phyloP scores from a whole-genome alignment of 1,284 basidiomycete species.

The Papiliotrema flavescens region DNA sequence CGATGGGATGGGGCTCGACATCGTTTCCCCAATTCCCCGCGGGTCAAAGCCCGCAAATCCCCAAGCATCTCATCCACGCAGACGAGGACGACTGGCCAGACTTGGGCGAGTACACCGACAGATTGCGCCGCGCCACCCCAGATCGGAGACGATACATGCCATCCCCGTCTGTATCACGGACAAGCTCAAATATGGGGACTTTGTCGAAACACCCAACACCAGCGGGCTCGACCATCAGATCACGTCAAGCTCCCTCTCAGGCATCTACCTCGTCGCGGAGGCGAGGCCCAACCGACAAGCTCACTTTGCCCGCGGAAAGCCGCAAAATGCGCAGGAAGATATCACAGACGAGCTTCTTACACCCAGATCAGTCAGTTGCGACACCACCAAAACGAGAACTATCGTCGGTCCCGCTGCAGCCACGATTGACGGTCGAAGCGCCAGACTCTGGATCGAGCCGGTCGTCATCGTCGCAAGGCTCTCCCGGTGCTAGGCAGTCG shows the following conservation, averaged over 20 bases:
- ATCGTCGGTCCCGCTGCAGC: not conserved
- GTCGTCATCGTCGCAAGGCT: not conserved
- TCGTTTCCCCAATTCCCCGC: slow-evolving; percentile 25
- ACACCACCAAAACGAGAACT: not conserved
- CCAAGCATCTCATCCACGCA: not conserved
- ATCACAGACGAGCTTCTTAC: slow-evolving; percentile 8
- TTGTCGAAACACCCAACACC: not conserved
- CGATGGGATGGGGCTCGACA: slow-evolving; percentile 26
- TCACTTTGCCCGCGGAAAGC: not conserved
- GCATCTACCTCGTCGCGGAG: not conserved
- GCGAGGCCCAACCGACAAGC: not conserved
- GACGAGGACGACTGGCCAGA: slow-evolving; percentile 2
- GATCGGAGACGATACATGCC: not conserved
- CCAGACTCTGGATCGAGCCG: not conserved
- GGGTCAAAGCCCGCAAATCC: not conserved
- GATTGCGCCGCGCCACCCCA: not conserved
- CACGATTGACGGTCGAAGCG: not conserved
- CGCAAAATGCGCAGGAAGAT: slow-evolving; percentile 5
- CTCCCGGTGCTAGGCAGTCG: slow-evolving; percentile 4
- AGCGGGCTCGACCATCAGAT: not conserved
- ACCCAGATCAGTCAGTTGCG: not conserved
- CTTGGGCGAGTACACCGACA: slow-evolving; percentile 6
- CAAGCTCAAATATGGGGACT: not conserved
- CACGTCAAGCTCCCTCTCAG: not conserved
- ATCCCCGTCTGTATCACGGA: not conserved